Evolutionary conservation across 2,329 filamentous ascomycete genomes (phyloP).

Genomic region (Nectriaceae sp.): DNA sequence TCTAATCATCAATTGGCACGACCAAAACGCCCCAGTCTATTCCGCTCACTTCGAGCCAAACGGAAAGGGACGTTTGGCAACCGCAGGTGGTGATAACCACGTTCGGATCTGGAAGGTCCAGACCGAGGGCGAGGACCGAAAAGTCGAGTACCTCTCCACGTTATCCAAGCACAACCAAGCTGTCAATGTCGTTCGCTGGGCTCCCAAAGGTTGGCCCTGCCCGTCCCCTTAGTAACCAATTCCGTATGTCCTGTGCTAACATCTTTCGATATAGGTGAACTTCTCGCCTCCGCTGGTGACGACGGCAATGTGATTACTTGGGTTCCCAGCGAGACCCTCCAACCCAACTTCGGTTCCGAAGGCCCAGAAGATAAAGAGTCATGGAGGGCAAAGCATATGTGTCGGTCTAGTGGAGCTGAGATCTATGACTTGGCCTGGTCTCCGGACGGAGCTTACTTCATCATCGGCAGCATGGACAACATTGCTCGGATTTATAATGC

Average conservation of each 20-base stretch:
- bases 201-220: slow-evolving; percentile 73
- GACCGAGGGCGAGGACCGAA: slow-evolving; percentile 78
- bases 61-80: slow-evolving; percentile 89
- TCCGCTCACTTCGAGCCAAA: slow-evolving; percentile 94
- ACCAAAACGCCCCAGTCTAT: slow-evolving; percentile 95
- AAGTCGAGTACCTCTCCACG: slow-evolving; percentile 88
- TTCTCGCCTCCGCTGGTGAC: slow-evolving; percentile 92
- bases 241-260: too few relatives aligned
- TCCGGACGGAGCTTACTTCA: slow-evolving; percentile 94
- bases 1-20: slow-evolving; percentile 98
- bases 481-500: slow-evolving; percentile 96
- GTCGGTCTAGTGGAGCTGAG: slow-evolving; percentile 88
- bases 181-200: slow-evolving; percentile 97
- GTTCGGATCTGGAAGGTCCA: slow-evolving; percentile 95
- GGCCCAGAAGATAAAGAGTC: slow-evolving; percentile 90
- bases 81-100: slow-evolving; percentile 94
- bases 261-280: slow-evolving; percentile 65
- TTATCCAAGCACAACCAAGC: slow-evolving; percentile 93
- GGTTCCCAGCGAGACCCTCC: slow-evolving; percentile 81
- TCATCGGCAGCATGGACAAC: slow-evolving; percentile 99
- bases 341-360: slow-evolving; percentile 76
- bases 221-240: background rate
- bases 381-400: slow-evolving; percentile 98
- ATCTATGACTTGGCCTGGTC: slow-evolving; percentile 99
- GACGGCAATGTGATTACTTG: slow-evolving; percentile 97